Percentiles rank a stretch among this genome's conserved stretches.
These are phyloP conservation scores for Tulasnella sp. DNA, from an alignment of 768 basidiomycete genomes.

Conservation along the genomic window DNA sequence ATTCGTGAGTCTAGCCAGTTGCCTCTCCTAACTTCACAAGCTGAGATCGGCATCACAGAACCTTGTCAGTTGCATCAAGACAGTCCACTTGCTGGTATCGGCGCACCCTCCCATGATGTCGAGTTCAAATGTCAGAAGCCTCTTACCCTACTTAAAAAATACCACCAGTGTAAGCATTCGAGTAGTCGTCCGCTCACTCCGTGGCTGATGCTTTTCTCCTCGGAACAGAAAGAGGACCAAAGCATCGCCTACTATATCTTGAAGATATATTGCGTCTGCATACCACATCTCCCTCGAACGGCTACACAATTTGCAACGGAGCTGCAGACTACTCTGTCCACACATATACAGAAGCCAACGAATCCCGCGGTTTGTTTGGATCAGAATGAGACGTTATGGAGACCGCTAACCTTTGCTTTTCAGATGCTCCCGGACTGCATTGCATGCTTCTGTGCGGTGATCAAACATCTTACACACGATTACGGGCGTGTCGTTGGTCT, in stretches of 20 bases:
- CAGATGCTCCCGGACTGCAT: slow-evolving; percentile 86
- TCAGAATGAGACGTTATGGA: background rate
- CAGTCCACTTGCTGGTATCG: slow-evolving; percentile 70
- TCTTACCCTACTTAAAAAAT: slow-evolving; percentile 85
- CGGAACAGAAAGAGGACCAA: slow-evolving; percentile 64
- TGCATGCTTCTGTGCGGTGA: slow-evolving; percentile 81
- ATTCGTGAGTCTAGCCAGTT: slow-evolving; percentile 42
- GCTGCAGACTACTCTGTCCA: slow-evolving; percentile 53
- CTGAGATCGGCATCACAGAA: slow-evolving; percentile 37
- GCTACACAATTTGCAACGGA: slow-evolving; percentile 81
- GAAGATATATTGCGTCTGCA: slow-evolving; percentile 73
- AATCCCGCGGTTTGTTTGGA: slow-evolving; percentile 32
- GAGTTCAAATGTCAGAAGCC: slow-evolving; percentile 66
- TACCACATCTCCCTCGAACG: slow-evolving; percentile 84
- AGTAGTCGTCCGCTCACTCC: background rate
- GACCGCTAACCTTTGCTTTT: background rate
- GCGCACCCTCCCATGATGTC: slow-evolving; percentile 82
- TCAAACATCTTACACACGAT: slow-evolving; percentile 79
- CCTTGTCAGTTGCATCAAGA: slow-evolving; percentile 72
- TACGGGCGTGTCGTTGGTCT: slow-evolving; percentile 66
- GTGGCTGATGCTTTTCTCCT: background rate
- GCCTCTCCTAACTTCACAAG: background rate
- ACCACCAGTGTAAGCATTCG: slow-evolving; percentile 50
- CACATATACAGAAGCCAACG: slow-evolving; percentile 7
- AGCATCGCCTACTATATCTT: slow-evolving; percentile 76